Base-by-base conservation (phyloP, 2,329 filamentous ascomycete genomes). In the Paraphaeosphaeria sporulosa region DNA sequence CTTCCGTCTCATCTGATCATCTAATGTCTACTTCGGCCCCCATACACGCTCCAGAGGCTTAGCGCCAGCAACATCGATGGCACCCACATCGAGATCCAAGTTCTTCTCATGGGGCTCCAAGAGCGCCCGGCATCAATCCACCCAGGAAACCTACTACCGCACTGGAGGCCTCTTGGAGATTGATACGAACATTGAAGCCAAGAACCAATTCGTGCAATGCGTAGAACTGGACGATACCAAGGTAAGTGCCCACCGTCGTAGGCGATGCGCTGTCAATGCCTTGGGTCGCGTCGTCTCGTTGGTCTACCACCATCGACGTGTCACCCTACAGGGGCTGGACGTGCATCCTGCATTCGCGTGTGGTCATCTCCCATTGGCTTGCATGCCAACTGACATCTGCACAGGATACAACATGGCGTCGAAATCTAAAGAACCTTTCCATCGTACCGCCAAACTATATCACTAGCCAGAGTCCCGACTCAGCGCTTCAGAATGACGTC, bases 51-150 rank as follows among this genome's bases (percentile, higher is more conserved):
- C 15, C 52, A 19, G 46, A 55, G 52, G 42, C 52, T 38, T 46
- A 44, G 63, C 58, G 43, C 60, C 44, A 36, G 55, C 61, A 56
- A 54, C 51, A 57, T 27, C 19, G 55, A 46, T 58, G 38, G 52
- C 60, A 58, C 58, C 63, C 38, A 81, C 80, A 77, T 73, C 78
- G 25, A 81, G 79, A 55, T 73, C 71, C n/a, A 79, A 78, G 54
- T 77, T 81, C 61, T 79, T 80, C 52, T 80, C 78, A 49, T 81
- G 80, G 80, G 52, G 52, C 6, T 79, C 78, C 15, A 81, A 79
- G 57, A 27, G 42, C 52, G 59, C 71, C 71, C 69, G 79, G 65
- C 68, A 75, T 69, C 38, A 43, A 36, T 66, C 74, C 59, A 52
- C 66, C 65, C 64, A 72, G 53, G 78, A 78, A 55, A 61, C 69